Base-by-base conservation (phyloP, 768 basidiomycete species). In the Hypholoma sublateritium region DNA sequence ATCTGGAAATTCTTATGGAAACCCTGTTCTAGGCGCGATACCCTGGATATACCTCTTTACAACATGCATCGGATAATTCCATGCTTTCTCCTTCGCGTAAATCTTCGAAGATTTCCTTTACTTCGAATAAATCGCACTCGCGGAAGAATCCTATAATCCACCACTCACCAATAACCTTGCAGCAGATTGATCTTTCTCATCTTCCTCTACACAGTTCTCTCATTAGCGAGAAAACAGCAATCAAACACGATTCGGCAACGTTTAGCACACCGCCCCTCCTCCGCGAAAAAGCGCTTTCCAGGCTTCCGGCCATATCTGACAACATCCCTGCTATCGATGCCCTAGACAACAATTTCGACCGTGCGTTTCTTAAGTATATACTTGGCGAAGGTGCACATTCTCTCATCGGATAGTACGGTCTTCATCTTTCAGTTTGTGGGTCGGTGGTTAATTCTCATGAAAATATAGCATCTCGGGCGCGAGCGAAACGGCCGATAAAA, bases 321-420 rank as follows among this genome's bases (percentile, higher is more conserved):
- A 43, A 39, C 34, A 48, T 56, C 19, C 60, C 59, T 16, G 62
- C 59, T 13, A 36, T 53, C 43, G n/a, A 42, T 19, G 19, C 41
- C 32, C 22, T 9, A 25, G 65, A 70, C n/a, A 71, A 69, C 45
- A 57, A 64, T 8, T 82, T 80, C 59, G 71, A 68, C 8, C 73
- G 80, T n/a, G 65, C 66, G 5, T 70, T 75, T 35, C 64, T 82
- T 34, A 72, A 69, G 25, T 53, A 60, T 12, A 66, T 68, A 6
- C 64, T 83, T 3, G 79, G 79, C 19, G 77, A 78, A 12, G 68
- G 63, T 44, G 63, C 67, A 24, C 77, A 79, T 50, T 63, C 74
- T 9, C 62, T 79, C 4, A 65, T 77, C 19, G 72, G 73, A 16
- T 69, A 68, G 78, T 79, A 63, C 35, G 65, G n/a, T 57, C 45